Base-by-base conservation (phyloP, 371 early-diverging fungal genomes). In the Apophysomyces sp. region DNA sequence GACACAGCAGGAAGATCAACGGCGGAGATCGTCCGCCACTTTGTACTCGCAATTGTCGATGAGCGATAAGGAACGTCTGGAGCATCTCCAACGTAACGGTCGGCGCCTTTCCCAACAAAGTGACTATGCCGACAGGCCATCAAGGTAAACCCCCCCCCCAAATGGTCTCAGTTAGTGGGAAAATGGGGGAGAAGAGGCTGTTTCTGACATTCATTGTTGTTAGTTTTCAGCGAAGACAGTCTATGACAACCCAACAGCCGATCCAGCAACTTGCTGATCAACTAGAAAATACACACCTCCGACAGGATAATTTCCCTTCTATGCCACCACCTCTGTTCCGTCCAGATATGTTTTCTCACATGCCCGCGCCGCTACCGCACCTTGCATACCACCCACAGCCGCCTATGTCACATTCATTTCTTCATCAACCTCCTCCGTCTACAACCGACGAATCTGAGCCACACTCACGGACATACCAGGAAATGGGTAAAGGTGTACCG, bases 401-500 rank as follows among this genome's bases (percentile, higher is more conserved):
- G 8, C 7, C 49, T 21, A 8, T 13, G 34, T 21, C 49, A 7
- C 7, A n/a, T 44, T 44, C 49, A 3, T 44, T 44, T 21, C 16
- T 44, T 21, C 49, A 16, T 40, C 57, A 18, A 21, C 41, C 36
- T 12, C 24, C 36, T 13, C 40, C 40, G 8, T 40, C 57, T 37
- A 36, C 57, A 21, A 18, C 60, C 13, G 60, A 31, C 7, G 52
- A 34, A 26, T 37, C 52, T 8, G 15, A 41, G 55, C 6, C 44
- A 13, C 40, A 32, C 27, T 30, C 66, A 36, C 62, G 63, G 29
- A 61, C 60, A 15, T 66, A 66, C 34, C 70, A 71, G 37, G 77
- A 77, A 18, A 69, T 74, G 37, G 84, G 81, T 24, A 85, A 85
- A 61, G 85, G 86, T n/a, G 67, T 84, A 41, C 78, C 84, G 12